Conservation (phyloP, 768 basidiomycete genomes). For the Lenzites betulinus region DNA sequence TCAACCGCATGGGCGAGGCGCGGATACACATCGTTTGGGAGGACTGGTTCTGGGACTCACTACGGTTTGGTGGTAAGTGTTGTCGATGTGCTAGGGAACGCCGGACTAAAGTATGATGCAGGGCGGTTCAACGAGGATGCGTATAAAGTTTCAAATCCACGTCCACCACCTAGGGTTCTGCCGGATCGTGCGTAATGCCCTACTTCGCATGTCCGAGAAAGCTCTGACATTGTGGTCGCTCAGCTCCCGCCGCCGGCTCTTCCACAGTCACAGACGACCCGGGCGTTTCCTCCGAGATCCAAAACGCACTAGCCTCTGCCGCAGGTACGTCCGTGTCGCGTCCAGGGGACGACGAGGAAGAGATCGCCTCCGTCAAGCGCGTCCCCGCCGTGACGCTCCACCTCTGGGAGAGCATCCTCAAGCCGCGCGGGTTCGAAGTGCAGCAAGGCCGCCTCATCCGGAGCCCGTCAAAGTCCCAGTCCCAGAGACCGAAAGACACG, state of each 20-base stretch:
- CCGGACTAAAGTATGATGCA: constrained; percentile 21
- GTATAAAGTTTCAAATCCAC: constrained; percentile 61
- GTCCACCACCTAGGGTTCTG: constrained; percentile 54
- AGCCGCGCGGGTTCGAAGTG: constrained; percentile 66
- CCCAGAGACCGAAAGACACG: constrained; percentile 19
- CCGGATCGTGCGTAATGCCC: constrained; percentile 20
- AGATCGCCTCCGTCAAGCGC: constrained; percentile 57
- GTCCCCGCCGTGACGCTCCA: constrained; percentile 62
- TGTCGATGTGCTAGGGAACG: background rate
- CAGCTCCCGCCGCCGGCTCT: constrained; percentile 24
- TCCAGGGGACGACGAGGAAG: constrained; percentile 51
- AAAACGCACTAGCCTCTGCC: constrained; percentile 7
- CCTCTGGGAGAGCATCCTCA: constrained; percentile 71
- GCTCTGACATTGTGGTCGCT: too few relatives aligned
- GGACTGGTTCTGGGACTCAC: constrained; percentile 95
- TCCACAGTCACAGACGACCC: constrained; percentile 24
- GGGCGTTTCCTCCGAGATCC: constrained; percentile 21
- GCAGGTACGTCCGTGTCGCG: background rate
- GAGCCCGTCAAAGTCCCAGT: constrained; percentile 54
- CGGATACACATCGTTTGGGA: constrained; percentile 86
- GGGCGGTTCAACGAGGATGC: constrained; percentile 64
- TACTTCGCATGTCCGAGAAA: background rate
- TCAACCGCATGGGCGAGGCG: constrained; percentile 68
- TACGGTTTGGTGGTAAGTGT: constrained; percentile 56
- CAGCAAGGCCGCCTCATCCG: constrained; percentile 58